Conservation (phyloP, 176 grass and related monocot genomes). For the Tillandsia fasciculata region DNA sequence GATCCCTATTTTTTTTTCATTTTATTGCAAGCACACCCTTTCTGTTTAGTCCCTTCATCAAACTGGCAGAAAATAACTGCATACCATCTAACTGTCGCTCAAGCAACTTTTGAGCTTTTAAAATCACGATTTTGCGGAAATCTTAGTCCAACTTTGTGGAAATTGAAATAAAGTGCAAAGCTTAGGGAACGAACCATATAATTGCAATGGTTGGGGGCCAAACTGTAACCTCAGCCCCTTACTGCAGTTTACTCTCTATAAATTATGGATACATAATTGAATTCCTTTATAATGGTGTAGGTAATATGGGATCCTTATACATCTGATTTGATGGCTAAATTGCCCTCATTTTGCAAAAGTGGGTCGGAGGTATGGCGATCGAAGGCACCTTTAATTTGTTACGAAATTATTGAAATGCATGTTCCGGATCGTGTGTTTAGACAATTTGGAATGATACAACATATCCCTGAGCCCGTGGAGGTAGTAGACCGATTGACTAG, state of each 20-base stretch:
- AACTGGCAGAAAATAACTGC: too few relatives aligned
- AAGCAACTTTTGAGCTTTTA: too few relatives aligned
- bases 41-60: too few relatives aligned
- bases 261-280: not conserved
- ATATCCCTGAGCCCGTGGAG: constrained; percentile 3
- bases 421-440: constrained; percentile 6
- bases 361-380: constrained; percentile 1
- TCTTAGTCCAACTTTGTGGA: too few relatives aligned
- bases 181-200: too few relatives aligned
- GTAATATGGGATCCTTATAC: constrained; percentile 11
- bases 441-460: constrained; percentile 11
- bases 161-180: too few relatives aligned
- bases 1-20: too few relatives aligned
- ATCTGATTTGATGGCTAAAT: constrained; percentile 1
- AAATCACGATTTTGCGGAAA: too few relatives aligned
- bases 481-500: constrained; percentile 6
- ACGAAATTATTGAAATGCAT: constrained; percentile 9
- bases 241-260: not conserved
- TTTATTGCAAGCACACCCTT: too few relatives aligned
- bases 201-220: too few relatives aligned
- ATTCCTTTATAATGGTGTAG: not conserved
- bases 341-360: constrained; percentile 1
- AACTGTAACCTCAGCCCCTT: too few relatives aligned
- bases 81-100: too few relatives aligned
- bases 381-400: constrained; percentile 6